These are phyloP conservation scores for Maudiozyma barnettii DNA, from an alignment of 805 yeast genomes.

Conservation along the genomic window DNA sequence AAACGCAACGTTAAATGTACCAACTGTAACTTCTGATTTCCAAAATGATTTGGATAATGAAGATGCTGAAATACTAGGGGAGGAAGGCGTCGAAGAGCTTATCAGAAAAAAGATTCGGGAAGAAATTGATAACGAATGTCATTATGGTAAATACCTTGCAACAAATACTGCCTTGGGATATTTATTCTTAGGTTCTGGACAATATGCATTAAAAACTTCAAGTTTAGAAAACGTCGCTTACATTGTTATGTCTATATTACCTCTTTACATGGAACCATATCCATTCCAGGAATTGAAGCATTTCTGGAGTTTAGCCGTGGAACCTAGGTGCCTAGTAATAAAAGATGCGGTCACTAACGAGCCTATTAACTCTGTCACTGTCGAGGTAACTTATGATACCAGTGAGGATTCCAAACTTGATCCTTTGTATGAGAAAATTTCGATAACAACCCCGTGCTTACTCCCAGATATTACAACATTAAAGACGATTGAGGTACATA, in stretches of 20 bases:
- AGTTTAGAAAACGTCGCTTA: slow-evolving; percentile 33
- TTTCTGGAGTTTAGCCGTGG: slow-evolving; percentile 82
- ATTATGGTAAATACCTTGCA: slow-evolving; percentile 68
- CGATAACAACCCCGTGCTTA: slow-evolving; percentile 51
- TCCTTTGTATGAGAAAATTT: slow-evolving; percentile 34
- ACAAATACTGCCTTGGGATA: slow-evolving; percentile 78
- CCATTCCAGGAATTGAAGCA: slow-evolving; percentile 80
- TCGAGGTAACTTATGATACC: slow-evolving; percentile 30
- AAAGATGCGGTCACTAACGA: slow-evolving; percentile 56
- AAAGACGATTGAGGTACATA: slow-evolving; percentile 35
- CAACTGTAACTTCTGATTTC: background rate
- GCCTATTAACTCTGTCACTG: slow-evolving; percentile 39
- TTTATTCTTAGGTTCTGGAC: slow-evolving; percentile 86
- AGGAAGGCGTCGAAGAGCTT: slow-evolving; percentile 6
- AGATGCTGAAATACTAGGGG: slow-evolving; percentile 4
- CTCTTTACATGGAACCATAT: slow-evolving; percentile 33
- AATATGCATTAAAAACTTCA: slow-evolving; percentile 62
- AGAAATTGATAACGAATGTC: slow-evolving; percentile 25
- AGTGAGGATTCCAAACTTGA: slow-evolving; percentile 11
- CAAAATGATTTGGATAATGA: slow-evolving; percentile 2
- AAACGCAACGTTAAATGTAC: background rate
- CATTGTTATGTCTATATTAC: slow-evolving; percentile 67
- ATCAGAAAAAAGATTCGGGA: background rate
- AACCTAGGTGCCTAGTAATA: slow-evolving; percentile 69
- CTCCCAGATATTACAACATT: slow-evolving; percentile 52